Conservation (phyloP, 176 grass and related monocot genomes). For the Oropetium thomaeum region DNA sequence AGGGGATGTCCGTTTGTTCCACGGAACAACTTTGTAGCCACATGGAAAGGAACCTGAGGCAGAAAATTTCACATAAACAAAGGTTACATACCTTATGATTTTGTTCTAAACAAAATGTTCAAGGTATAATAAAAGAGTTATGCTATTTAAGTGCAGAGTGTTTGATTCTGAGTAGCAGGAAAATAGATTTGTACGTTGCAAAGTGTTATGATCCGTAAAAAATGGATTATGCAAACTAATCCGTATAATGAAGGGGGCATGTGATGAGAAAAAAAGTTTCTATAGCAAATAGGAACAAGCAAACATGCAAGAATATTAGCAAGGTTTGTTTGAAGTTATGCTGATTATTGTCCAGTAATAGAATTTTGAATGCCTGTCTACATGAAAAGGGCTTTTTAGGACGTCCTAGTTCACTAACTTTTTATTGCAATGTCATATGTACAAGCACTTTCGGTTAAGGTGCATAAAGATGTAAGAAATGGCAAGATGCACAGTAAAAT, state of each 20-base stretch:
- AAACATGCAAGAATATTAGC: not conserved
- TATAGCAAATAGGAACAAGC: not conserved
- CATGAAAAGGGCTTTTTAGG: not conserved
- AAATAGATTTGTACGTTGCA: not conserved
- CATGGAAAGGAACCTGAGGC: slow-evolving; percentile 50
- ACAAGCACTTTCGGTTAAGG: not conserved
- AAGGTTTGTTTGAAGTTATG: not conserved
- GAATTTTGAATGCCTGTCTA: not conserved
- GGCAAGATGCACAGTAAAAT: not conserved
- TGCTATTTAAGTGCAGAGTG: not conserved
- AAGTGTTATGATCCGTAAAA: slow-evolving; percentile 6
- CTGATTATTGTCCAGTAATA: not conserved
- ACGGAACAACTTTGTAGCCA: slow-evolving; percentile 28
- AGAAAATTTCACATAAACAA: not conserved
- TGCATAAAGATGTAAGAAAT: not conserved
- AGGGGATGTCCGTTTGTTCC: slow-evolving; percentile 35
- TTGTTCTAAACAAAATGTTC: not conserved
- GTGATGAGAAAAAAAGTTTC: not conserved
- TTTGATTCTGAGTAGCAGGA: not conserved
- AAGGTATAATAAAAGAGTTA: not conserved
- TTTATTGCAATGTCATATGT: not conserved
- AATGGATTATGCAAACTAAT: not conserved
- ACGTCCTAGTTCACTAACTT: not conserved
- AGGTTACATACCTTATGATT: not conserved
- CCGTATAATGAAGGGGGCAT: not conserved